A percentile compares a stretch with the other conserved stretches of the same genome.
phyloP scores from a whole-genome alignment of 2,329 filamentous ascomycete genomes.

The Penicillium polonicum region DNA sequence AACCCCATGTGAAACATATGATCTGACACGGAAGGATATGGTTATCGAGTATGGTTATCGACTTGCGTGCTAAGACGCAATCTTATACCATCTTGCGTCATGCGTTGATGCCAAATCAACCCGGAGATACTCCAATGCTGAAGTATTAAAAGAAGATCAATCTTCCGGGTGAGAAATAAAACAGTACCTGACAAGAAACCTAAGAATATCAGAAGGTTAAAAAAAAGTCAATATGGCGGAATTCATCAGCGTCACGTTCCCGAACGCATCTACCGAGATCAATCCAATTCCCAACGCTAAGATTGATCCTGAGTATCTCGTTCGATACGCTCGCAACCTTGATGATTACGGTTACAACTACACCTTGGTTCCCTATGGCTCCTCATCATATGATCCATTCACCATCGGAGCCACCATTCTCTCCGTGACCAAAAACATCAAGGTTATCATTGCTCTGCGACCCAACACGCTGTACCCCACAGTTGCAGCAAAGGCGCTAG shows the following conservation, averaged over 20 bases:
- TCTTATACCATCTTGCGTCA: conserved; percentile 1
- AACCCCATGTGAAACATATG: background rate
- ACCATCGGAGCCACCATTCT: conserved; percentile 60
- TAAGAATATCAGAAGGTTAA: background rate
- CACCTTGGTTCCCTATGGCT: conserved; percentile 60
- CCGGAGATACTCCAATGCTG: background rate
- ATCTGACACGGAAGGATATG: background rate
- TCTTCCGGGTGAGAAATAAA: background rate
- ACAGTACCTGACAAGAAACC: background rate
- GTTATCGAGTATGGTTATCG: background rate
- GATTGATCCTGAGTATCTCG: conserved; percentile 46
- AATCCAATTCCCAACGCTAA: conserved; percentile 52
- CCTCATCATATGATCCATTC: conserved; percentile 56
- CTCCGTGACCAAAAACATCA: conserved; percentile 58
- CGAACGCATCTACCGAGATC: conserved; percentile 58
- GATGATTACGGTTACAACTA: conserved; percentile 61
- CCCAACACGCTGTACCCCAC: conserved; percentile 64
- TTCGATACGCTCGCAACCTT: conserved; percentile 20
- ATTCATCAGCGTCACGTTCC: conserved; percentile 60
- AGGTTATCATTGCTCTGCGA: conserved; percentile 60
- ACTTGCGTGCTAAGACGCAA: conserved; percentile 12
- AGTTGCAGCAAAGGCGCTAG: conserved; percentile 61
- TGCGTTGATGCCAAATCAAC: background rate
- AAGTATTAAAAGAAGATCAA: background rate
- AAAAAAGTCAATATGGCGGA: conserved; percentile 39